Evolutionary conservation across 2,329 filamentous ascomycete genomes (phyloP).

Genomic region (Balansia obtecta): DNA sequence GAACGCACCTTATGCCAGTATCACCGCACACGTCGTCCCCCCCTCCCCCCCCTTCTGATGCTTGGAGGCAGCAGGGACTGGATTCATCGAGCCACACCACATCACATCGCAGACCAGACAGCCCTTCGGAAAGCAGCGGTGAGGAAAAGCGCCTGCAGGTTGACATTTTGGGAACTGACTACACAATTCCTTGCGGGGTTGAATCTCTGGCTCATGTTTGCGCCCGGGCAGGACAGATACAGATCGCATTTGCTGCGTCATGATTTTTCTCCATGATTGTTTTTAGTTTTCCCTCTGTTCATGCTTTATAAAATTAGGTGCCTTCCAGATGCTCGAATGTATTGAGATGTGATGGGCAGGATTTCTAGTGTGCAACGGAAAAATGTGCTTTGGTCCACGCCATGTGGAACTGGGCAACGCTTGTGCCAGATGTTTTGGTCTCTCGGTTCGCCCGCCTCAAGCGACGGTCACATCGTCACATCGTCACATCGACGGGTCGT

Average conservation of each 20-base stretch:
- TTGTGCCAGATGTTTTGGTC: neutral
- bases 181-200: slow-evolving; percentile 1
- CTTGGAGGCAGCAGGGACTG: neutral
- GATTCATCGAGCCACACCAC: neutral
- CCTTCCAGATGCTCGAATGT: no score
- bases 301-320: no score
- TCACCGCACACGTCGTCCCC: neutral
- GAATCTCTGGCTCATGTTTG: neutral
- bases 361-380: no score
- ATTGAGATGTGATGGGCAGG: no score
- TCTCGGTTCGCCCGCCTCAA: neutral
- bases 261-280: no score
- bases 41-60: no score
- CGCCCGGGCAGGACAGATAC: neutral
- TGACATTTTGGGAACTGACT: neutral
- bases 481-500: no score
- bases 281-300: no score
- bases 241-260: no score
- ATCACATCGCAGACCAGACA: neutral
- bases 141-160: slow-evolving; percentile 4
- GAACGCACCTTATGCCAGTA: no score
- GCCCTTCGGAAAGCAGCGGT: slow-evolving; percentile 2
- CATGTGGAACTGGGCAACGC: neutral
- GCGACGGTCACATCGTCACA: neutral
- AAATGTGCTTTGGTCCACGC: no score